phyloP scores from a whole-genome alignment of 2,329 filamentous ascomycete species.

The Exutisphaerella laricina region DNA sequence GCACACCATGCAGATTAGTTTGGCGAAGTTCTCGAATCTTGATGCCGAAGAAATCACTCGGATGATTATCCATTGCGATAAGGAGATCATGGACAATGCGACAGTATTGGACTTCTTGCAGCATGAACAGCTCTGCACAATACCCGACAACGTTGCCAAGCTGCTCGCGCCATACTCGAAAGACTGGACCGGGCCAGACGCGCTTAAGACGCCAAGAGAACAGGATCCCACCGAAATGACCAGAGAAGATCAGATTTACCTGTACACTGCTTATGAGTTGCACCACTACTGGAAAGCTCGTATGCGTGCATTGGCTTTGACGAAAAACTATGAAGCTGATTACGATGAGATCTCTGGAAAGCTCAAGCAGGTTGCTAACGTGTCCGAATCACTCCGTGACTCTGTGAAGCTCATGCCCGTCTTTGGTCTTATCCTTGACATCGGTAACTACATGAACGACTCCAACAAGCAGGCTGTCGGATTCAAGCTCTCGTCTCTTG shows the following conservation, averaged over 20 bases:
- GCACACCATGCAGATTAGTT: conserved; percentile 85
- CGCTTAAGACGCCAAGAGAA: conserved; percentile 70
- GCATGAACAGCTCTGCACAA: conserved; percentile 85
- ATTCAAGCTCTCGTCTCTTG: conserved; percentile 95
- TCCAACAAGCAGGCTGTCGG: conserved; percentile 96
- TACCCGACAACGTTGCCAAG: conserved; percentile 85
- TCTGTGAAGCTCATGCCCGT: conserved; percentile 95
- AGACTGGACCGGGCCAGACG: conserved; percentile 89
- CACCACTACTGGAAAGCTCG: conserved; percentile 98
- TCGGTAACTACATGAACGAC: conserved; percentile 99
- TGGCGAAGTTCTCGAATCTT: conserved; percentile 85
- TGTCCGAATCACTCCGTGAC: conserved; percentile 84
- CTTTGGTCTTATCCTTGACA: conserved; percentile 89
- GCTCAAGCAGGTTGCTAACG: conserved; percentile 75
- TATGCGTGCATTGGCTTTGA: conserved; percentile 84
- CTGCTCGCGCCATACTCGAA: conserved; percentile 92
- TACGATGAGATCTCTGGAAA: conserved; percentile 88
- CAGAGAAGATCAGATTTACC: conserved; percentile 89
- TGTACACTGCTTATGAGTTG: conserved; percentile 87
- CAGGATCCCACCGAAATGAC: conserved; percentile 84
- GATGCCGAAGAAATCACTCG: conserved; percentile 79
- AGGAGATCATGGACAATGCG: conserved; percentile 76
- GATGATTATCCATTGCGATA: conserved; percentile 94
- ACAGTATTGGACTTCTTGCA: conserved; percentile 97
- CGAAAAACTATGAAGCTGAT: conserved; percentile 74